These are phyloP conservation scores for Podospora pseudoanserina DNA, from an alignment of 495 filamentous ascomycete genomes.

Conservation along the genomic window DNA sequence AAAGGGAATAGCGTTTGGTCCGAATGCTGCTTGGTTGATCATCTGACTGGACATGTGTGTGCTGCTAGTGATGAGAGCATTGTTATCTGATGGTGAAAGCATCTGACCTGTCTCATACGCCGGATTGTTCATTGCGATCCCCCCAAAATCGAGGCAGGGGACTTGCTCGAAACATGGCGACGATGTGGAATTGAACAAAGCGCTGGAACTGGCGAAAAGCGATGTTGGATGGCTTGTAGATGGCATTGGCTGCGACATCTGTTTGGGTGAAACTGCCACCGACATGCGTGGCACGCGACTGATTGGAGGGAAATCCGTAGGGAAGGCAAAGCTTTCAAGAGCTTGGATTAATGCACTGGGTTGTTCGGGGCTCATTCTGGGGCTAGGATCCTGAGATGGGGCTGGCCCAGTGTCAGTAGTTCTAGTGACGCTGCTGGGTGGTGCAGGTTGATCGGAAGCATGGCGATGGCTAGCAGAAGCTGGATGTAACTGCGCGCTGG, in stretches of 20 bases:
- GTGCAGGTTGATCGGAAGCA: neutral
- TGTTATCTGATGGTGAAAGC: constrained; percentile 4
- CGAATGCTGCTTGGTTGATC: neutral
- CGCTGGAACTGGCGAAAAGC: neutral
- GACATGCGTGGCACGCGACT: constrained; percentile 5
- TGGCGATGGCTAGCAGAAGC: neutral
- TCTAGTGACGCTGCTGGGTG: neutral
- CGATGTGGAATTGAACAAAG: neutral
- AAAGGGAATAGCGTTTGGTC: constrained; percentile 18
- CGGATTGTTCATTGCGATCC: constrained; percentile 14
- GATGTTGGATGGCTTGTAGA: neutral
- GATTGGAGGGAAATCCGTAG: neutral
- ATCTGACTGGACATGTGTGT: neutral
- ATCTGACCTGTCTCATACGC: neutral
- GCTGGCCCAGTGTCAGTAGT: neutral
- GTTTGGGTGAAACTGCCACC: constrained; percentile 19
- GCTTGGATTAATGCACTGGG: constrained; percentile 10
- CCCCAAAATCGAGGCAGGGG: constrained; percentile 19
- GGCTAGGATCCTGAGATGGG: neutral
- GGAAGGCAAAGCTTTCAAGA: constrained; percentile 18
- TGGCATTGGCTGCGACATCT: constrained; percentile 14
- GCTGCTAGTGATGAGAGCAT: neutral
- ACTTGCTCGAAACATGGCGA: constrained; percentile 17
- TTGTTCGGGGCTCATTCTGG: neutral
- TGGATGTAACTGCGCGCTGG: neutral